Percentiles rank a stretch among this genome's conserved stretches.
These are phyloP conservation scores for Trametes coccinea DNA, from an alignment of 768 basidiomycete genomes.

Conservation along the genomic window DNA sequence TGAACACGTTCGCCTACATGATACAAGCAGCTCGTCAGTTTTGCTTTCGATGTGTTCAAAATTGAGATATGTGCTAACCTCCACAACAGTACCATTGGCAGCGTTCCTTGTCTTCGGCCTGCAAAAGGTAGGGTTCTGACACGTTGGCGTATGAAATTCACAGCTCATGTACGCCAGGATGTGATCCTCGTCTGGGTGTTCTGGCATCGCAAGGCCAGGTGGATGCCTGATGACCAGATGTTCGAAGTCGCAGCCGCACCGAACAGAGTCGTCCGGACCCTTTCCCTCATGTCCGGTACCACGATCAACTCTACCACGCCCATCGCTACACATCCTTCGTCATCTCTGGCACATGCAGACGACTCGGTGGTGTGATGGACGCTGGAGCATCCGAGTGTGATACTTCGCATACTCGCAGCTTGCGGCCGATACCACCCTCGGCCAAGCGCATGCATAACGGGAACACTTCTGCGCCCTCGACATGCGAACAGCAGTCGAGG, in stretches of 20 bases:
- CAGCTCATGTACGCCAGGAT: slow-evolving; percentile 10
- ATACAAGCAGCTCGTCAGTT: slow-evolving; percentile 50
- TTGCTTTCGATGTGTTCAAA: too few species aligned
- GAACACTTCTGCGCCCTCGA: too few species aligned
- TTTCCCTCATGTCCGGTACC: slow-evolving; percentile 4
- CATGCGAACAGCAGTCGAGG: too few species aligned
- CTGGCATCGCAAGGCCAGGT: slow-evolving; percentile 4
- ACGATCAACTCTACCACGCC: slow-evolving; percentile 18
- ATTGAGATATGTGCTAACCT: background rate
- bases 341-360: background rate
- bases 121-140: slow-evolving; percentile 39
- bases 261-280: background rate
- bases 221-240: slow-evolving; percentile 1
- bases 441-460: too few species aligned
- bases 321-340: slow-evolving; percentile 12
- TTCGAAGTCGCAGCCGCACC: background rate
- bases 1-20: slow-evolving; percentile 42
- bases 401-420: too few species aligned
- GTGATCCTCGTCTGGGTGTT: slow-evolving; percentile 14
- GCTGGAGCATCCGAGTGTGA: too few species aligned
- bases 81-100: slow-evolving; percentile 46
- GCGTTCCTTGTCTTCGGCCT: slow-evolving; percentile 51
- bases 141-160: background rate
- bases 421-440: too few species aligned
- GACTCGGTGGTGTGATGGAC: slow-evolving; percentile 9